Evolutionary conservation across 768 basidiomycete genomes (phyloP).

Genomic region (Naematelia aurantialba): DNA sequence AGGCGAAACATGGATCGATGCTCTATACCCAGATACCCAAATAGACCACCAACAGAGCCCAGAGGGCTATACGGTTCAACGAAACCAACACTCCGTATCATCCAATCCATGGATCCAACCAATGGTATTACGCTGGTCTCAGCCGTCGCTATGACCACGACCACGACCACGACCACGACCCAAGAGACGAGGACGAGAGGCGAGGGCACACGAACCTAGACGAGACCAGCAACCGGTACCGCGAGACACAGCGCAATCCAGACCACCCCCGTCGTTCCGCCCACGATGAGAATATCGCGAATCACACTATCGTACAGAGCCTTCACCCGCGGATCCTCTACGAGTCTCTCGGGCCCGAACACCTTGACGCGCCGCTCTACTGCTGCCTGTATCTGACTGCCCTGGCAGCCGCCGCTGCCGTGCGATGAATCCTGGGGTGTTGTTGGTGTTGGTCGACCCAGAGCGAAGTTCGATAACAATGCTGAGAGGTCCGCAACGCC

Average conservation of each 20-base stretch:
- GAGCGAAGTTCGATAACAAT: neutral
- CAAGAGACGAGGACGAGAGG: no score
- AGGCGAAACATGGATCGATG: no score
- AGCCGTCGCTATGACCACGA: no score
- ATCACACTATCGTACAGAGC: slow-evolving; percentile 26
- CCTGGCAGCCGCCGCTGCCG: slow-evolving; percentile 1
- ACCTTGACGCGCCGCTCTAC: slow-evolving; percentile 13
- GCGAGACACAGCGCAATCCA: slow-evolving; percentile 40
- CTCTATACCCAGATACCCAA: no score
- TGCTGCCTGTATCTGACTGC: neutral
- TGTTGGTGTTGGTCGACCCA: neutral
- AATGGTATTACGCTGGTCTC: no score
- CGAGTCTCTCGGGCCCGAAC: slow-evolving; percentile 40
- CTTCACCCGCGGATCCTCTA: slow-evolving; percentile 39
- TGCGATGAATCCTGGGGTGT: neutral
- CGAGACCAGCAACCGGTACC: slow-evolving; percentile 29
- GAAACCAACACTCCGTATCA: no score
- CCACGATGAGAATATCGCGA: slow-evolving; percentile 40
- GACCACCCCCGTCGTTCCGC: slow-evolving; percentile 10
- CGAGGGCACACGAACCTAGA: no score
- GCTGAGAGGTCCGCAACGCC: neutral
- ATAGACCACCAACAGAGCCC: no score
- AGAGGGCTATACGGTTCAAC: no score
- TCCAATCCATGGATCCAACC: no score
- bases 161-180: no score